phyloP scores from a whole-genome alignment of 208 protist species.

The Leishmania tropica region DNA sequence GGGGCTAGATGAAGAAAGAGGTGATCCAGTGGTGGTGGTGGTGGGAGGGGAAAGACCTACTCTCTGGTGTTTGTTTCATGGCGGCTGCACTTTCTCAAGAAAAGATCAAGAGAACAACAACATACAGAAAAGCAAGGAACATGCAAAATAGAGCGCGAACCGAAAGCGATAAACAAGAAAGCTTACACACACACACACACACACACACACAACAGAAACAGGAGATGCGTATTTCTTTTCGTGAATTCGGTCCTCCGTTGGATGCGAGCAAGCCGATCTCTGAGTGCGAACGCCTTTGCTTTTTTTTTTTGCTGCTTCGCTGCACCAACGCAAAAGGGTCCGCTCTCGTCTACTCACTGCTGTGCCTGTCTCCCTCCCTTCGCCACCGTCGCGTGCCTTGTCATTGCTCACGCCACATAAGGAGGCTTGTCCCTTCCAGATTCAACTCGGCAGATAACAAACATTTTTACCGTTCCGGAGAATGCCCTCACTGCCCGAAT shows the following conservation, averaged over 20 bases:
- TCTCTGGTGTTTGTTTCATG: neutral
- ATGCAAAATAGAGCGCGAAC: conserved; percentile 1
- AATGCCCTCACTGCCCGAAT: neutral
- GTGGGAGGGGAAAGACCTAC: neutral
- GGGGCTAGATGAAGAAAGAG: neutral
- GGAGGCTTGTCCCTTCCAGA: neutral
- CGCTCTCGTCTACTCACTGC: neutral
- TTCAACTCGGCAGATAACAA: neutral
- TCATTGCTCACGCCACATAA: neutral
- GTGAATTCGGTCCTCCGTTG: neutral
- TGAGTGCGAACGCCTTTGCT: neutral
- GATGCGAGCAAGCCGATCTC: neutral
- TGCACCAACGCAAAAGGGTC: neutral
- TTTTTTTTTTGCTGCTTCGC: neutral
- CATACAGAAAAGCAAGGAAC: neutral
- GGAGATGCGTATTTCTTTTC: neutral
- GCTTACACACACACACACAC: neutral
- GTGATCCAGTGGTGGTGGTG: neutral
- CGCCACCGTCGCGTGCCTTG: neutral
- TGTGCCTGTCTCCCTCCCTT: neutral
- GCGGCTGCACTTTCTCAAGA: neutral
- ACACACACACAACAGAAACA: neutral
- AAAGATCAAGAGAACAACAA: neutral
- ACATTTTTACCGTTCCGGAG: neutral
- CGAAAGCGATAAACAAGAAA: neutral